These are phyloP conservation scores for Sarocladium oryzae DNA, from an alignment of 2,329 filamentous ascomycete genomes.

Conservation along the genomic window DNA sequence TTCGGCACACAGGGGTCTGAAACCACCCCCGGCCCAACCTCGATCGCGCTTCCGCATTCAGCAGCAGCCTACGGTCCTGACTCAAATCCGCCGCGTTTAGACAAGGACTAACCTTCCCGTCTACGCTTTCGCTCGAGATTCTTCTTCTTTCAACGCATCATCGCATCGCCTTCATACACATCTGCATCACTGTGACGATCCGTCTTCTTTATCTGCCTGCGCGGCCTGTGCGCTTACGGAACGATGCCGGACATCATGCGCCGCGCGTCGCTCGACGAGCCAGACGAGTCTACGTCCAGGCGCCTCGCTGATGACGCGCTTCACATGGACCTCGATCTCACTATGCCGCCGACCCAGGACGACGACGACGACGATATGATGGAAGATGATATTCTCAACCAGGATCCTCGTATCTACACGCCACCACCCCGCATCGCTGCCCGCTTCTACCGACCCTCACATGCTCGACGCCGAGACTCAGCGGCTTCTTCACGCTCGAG, in stretches of 20 bases:
- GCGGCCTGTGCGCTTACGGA: constrained; percentile 1
- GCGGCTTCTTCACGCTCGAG: constrained; percentile 63
- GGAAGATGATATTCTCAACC: constrained; percentile 26
- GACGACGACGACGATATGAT: constrained; percentile 28
- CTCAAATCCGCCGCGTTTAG: constrained; percentile 4
- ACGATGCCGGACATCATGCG: constrained; percentile 29
- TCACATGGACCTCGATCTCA: constrained; percentile 28
- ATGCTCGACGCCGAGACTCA: constrained; percentile 65
- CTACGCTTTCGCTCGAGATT: background rate
- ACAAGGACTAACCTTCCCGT: background rate
- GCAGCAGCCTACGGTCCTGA: background rate
- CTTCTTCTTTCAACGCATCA: background rate
- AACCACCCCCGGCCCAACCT: background rate
- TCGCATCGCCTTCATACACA: background rate
- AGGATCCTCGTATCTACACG: constrained; percentile 38
- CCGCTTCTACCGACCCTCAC: constrained; percentile 58
- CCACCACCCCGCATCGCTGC: constrained; percentile 73
- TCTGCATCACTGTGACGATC: background rate
- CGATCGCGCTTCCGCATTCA: constrained; percentile 1
- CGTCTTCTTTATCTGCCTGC: background rate
- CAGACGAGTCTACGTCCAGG: constrained; percentile 20
- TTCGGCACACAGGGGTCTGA: background rate
- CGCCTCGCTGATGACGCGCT: constrained; percentile 20
- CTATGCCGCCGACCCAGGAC: constrained; percentile 31
- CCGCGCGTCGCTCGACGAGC: constrained; percentile 30